Percentiles rank a stretch among this genome's conserved stretches.
These are phyloP conservation scores for Yamadazyma akitaensis DNA, from an alignment of 805 yeast species.

Conservation along the genomic window DNA sequence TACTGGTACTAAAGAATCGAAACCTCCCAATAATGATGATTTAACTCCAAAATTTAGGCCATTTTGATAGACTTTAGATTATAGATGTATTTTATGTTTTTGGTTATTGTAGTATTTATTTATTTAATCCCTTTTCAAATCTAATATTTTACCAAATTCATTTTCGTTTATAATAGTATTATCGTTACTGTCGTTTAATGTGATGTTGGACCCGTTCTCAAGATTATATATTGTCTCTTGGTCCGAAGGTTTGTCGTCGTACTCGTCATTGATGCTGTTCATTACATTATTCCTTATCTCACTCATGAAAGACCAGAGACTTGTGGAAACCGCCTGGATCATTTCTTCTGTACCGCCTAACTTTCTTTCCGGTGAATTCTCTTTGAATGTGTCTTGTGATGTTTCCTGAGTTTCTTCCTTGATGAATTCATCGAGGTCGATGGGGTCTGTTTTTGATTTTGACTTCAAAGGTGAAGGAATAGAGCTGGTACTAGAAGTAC, in stretches of 20 bases:
- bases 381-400: not conserved
- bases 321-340: slow-evolving; percentile 39
- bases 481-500: slow-evolving; percentile 22
- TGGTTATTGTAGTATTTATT: not conserved
- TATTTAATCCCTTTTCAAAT: slow-evolving; percentile 2
- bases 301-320: slow-evolving; percentile 43
- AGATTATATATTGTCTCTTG: slow-evolving; percentile 17
- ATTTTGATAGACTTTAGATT: slow-evolving; percentile 9
- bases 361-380: not conserved
- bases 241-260: not conserved
- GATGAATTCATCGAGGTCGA: slow-evolving; percentile 11
- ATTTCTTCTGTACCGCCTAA: slow-evolving; percentile 37
- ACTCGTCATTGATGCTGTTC: slow-evolving; percentile 12
- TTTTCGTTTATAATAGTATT: slow-evolving; percentile 8
- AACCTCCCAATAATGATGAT: not conserved
- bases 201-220: slow-evolving; percentile 24
- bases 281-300: slow-evolving; percentile 36
- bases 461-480: slow-evolving; percentile 24
- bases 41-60: slow-evolving; percentile 6
- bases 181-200: slow-evolving; percentile 6
- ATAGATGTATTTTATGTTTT: slow-evolving; percentile 7
- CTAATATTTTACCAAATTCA: slow-evolving; percentile 6
- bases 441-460: slow-evolving; percentile 15
- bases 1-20: slow-evolving; percentile 8
- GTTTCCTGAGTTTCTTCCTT: slow-evolving; percentile 7